Base-by-base conservation (phyloP, 257 asterid genomes). In the Fraxinus anomala region DNA sequence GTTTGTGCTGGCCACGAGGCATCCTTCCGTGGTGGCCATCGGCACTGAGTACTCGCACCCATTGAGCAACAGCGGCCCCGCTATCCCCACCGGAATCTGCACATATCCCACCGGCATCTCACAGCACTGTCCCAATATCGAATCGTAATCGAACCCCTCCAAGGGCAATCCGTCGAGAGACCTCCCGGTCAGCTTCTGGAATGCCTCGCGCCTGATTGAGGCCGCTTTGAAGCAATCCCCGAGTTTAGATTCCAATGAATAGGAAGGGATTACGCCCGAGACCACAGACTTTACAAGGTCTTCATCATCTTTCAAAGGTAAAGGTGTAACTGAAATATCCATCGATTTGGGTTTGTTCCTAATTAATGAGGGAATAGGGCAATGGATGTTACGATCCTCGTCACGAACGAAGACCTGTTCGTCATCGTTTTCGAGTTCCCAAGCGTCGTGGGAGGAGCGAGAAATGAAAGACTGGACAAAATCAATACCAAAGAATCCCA, bases 11-110 rank as follows among this genome's bases (percentile, higher is more conserved):
- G 98, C 98, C 54, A 92, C 93, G 83, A 94, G 79, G 80, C 98
- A 94, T 36, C 98, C 98, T 65, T 94, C 97, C n/a, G 98, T 94
- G 4, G 98, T 94, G 19, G 97, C 97, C 98, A 94, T 94, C 7
- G 98, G 94, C 56, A 94, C 96, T 1, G 91, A 80, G 81, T 85
- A 94, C 47, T 92, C 96, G 31, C 88, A 83, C 4, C 90, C 96
- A 74, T 94, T 89, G 83, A 94, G 78, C 89, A 94, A 74, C 83
- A 94, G 77, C 1, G 98, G 98, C 36, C 97, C 98, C 28, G 90
- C 97, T 31, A 94, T 87, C 47, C 98, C 97, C 3, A 94, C 98
- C 66, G 97, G 98, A 73, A 94, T 89, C 91, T 92, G 97, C 47
- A 92, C 96, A 59, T 84, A 94, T 0, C 97, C 98, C 13, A 92